Percentiles rank a stretch among this genome's conserved stretches.
Conservation (phyloP, 106 monocot species). For the Hemerocallis citrina region DNA sequence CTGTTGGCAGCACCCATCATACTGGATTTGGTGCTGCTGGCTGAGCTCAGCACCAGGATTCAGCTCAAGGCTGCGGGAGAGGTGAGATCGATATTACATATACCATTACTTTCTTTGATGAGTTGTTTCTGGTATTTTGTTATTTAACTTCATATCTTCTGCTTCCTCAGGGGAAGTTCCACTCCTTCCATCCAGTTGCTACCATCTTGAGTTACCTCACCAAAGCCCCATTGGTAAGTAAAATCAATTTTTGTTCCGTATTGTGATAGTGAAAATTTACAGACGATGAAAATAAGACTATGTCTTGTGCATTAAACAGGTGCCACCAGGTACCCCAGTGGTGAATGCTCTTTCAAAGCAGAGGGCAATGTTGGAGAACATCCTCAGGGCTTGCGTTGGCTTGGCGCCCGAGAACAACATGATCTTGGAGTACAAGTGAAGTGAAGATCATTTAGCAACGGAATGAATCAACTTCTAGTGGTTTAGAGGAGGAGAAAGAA, state of each 20-base stretch:
- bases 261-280: too few relatives aligned
- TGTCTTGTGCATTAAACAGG: too few relatives aligned
- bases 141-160: background rate
- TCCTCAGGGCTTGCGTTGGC: conserved; percentile 85
- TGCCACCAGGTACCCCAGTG: conserved; percentile 94
- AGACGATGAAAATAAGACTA: too few relatives aligned
- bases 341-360: conserved; percentile 93
- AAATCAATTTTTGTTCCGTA: background rate
- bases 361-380: conserved; percentile 99
- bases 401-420: conserved; percentile 94
- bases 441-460: too few relatives aligned
- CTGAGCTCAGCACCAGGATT: conserved; percentile 84
- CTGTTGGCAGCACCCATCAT: conserved; percentile 87
- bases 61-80: conserved; percentile 89
- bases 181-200: conserved; percentile 97
- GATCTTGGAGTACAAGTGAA: conserved; percentile 91
- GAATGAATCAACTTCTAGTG: too few relatives aligned
- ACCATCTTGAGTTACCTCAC: conserved; percentile 90
- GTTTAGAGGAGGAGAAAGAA: too few relatives aligned
- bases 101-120: background rate
- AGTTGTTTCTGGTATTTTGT: background rate
- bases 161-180: conserved; percentile 70
- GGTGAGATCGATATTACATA: conserved; percentile 14
- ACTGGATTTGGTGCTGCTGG: conserved; percentile 71
- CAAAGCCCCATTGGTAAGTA: conserved; percentile 84